phyloP scores from a whole-genome alignment of 2,329 filamentous ascomycete species.

The Penicillium verrucosum region DNA sequence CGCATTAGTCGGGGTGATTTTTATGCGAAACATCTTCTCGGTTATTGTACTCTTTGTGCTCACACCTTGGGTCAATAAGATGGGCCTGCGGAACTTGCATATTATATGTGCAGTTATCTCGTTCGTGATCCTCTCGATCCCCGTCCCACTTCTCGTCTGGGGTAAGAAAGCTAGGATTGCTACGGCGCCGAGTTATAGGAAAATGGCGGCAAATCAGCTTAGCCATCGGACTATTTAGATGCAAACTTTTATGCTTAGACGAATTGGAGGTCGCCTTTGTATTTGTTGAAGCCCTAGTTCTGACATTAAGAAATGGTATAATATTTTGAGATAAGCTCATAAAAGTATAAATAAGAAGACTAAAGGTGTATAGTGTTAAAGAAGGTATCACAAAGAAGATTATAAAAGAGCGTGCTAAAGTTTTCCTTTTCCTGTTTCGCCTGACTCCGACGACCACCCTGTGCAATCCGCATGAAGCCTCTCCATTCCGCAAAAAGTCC shows the following conservation, averaged over 20 bases:
- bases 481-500: background rate
- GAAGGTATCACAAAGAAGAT: constrained; percentile 1
- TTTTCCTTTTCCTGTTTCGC: background rate
- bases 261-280: background rate
- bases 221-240: constrained; percentile 16
- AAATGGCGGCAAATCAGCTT: constrained; percentile 18
- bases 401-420: background rate
- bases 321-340: background rate
- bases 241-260: too few relatives aligned
- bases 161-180: constrained; percentile 22
- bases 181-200: constrained; percentile 18
- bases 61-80: constrained; percentile 37
- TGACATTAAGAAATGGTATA: background rate
- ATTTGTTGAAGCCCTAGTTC: background rate
- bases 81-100: constrained; percentile 24
- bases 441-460: background rate
- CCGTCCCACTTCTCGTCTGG: constrained; percentile 23
- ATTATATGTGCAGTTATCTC: constrained; percentile 18
- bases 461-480: background rate
- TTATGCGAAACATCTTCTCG: constrained; percentile 45
- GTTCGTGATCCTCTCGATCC: constrained; percentile 14
- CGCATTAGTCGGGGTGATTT: constrained; percentile 45
- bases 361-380: background rate
- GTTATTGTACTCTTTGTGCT: constrained; percentile 48
- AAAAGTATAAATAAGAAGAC: background rate